Evolutionary conservation across 805 yeast genomes (phyloP).

Genomic region (Zygosaccharomyces pseudorouxii): DNA sequence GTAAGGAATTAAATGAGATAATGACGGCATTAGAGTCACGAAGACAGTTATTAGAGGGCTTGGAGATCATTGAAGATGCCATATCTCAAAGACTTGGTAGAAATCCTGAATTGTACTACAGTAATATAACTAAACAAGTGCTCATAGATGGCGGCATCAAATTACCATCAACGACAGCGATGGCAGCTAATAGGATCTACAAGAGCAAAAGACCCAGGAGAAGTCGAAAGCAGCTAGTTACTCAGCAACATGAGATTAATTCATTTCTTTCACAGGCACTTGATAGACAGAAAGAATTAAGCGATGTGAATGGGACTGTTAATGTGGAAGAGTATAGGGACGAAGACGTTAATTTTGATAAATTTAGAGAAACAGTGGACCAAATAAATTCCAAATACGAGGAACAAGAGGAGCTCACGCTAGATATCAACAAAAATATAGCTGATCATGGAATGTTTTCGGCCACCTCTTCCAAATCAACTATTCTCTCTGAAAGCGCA

Average conservation of each 20-base stretch:
- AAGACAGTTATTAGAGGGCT: constrained; percentile 49
- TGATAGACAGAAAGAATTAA: constrained; percentile 28
- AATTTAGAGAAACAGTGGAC: constrained; percentile 21
- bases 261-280: constrained; percentile 46
- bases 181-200: constrained; percentile 32
- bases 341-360: constrained; percentile 28
- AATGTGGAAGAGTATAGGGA: constrained; percentile 31
- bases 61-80: constrained; percentile 68
- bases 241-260: constrained; percentile 66
- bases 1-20: background rate
- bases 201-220: constrained; percentile 40
- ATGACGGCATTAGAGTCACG: constrained; percentile 35
- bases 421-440: constrained; percentile 13
- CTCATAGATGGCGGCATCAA: constrained; percentile 3
- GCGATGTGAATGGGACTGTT: constrained; percentile 23
- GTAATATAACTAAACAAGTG: constrained; percentile 14
- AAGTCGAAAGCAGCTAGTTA: constrained; percentile 43
- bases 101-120: constrained; percentile 53
- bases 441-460: constrained; percentile 27
- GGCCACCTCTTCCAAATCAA: constrained; percentile 11
- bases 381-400: constrained; percentile 10
- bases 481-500: constrained; percentile 48
- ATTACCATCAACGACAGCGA: constrained; percentile 11
- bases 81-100: constrained; percentile 55
- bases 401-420: constrained; percentile 28